Conservation (phyloP, 768 basidiomycete species). For the Rhizopogon rudus region DNA sequence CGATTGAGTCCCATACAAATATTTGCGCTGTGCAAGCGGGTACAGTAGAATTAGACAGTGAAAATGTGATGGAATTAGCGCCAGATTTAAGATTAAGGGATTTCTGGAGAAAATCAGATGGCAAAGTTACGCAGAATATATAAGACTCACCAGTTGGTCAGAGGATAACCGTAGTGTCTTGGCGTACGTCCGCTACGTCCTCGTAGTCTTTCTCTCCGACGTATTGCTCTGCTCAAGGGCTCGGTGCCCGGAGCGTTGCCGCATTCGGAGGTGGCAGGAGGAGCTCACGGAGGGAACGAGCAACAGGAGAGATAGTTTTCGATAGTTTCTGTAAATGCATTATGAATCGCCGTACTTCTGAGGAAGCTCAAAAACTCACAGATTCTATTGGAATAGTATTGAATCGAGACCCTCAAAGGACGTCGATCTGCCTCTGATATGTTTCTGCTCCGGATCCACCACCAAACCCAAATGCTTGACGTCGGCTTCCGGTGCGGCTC, state of each 20-base stretch:
- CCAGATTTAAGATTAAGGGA: slow-evolving; percentile 78
- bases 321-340: slow-evolving; percentile 10
- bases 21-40: slow-evolving; percentile 88
- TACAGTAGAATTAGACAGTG: slow-evolving; percentile 75
- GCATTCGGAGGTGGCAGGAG: slow-evolving; percentile 39
- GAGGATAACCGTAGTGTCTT: slow-evolving; percentile 93
- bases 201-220: neutral
- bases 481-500: slow-evolving; percentile 38
- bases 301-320: neutral
- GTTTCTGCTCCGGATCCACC: slow-evolving; percentile 71
- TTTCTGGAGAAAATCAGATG: slow-evolving; percentile 49
- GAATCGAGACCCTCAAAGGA: slow-evolving; percentile 16
- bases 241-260: slow-evolving; percentile 15
- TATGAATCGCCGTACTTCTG: neutral
- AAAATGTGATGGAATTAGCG: slow-evolving; percentile 90
- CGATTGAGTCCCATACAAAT: slow-evolving; percentile 93
- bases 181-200: slow-evolving; percentile 57
- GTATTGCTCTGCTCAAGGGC: slow-evolving; percentile 18
- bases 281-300: slow-evolving; percentile 29
- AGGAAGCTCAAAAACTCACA: slow-evolving; percentile 6
- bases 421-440: slow-evolving; percentile 21
- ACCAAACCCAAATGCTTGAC: slow-evolving; percentile 72
- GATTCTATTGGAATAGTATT: slow-evolving; percentile 20
- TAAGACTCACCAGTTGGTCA: slow-evolving; percentile 75
- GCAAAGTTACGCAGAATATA: neutral